A percentile compares a stretch with the other conserved stretches of the same genome.
These are phyloP conservation scores for Aureobasidium melanogenum DNA, from an alignment of 2,329 filamentous ascomycete genomes.

Conservation along the genomic window DNA sequence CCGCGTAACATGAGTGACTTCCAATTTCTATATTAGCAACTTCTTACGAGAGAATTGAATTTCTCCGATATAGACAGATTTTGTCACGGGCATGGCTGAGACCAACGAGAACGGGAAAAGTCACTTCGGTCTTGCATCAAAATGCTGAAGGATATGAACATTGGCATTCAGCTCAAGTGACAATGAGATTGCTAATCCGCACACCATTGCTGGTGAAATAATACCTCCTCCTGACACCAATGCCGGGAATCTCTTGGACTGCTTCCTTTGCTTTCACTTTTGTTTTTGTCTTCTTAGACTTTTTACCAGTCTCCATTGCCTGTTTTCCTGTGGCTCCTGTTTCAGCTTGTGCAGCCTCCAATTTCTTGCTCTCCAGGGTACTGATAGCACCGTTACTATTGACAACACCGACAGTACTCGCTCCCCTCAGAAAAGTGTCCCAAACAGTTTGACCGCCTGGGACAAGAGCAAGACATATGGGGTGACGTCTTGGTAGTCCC, in stretches of 20 bases:
- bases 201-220: conserved; percentile 73
- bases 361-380: background rate
- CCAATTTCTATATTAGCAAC: background rate
- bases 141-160: background rate
- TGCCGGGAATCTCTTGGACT: conserved; percentile 32
- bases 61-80: background rate
- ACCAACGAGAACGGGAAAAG: too few relatives aligned
- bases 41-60: background rate
- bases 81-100: too few relatives aligned
- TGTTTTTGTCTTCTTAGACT: conserved; percentile 39
- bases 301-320: conserved; percentile 12
- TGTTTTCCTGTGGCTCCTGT: background rate
- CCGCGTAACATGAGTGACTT: too few relatives aligned
- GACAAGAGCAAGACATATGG: conserved; percentile 77
- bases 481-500: conserved; percentile 60
- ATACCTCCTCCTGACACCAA: conserved; percentile 72
- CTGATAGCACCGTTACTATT: conserved; percentile 15
- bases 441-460: conserved; percentile 61
- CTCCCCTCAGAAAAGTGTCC: conserved; percentile 52
- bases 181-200: conserved; percentile 61
- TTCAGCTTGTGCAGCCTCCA: background rate
- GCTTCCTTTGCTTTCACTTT: conserved; percentile 45
- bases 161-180: background rate
- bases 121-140: too few relatives aligned
- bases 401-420: conserved; percentile 20